phyloP scores from a whole-genome alignment of 2,329 filamentous ascomycete genomes.

The Geosmithia flava region DNA sequence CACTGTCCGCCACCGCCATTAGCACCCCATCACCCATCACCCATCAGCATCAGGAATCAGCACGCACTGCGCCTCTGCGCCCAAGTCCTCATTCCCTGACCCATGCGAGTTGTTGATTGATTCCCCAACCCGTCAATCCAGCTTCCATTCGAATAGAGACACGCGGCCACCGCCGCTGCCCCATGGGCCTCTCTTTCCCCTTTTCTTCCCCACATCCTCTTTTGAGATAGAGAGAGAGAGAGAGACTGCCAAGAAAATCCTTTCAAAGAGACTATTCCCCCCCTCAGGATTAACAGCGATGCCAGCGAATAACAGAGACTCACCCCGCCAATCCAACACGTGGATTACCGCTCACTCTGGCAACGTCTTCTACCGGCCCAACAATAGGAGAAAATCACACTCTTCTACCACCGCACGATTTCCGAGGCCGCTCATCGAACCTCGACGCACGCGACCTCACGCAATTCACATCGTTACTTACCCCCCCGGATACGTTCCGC shows the following conservation, averaged over 20 bases:
- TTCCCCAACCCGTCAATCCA: not conserved
- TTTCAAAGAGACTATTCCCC: not conserved
- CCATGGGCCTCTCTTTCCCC: not conserved
- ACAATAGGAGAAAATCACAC: constrained; percentile 1
- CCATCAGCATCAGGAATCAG: not conserved
- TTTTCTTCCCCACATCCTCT: not conserved
- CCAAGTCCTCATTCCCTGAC: not conserved
- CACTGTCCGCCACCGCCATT: too few species aligned
- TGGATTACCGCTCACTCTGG: constrained; percentile 11
- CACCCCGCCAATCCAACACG: constrained; percentile 2
- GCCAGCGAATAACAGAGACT: constrained; percentile 2
- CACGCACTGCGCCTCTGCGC: not conserved
- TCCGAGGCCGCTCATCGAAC: constrained; percentile 24
- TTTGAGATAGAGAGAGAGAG: not conserved
- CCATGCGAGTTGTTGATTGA: not conserved
- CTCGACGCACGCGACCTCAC: constrained; percentile 24
- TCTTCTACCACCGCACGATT: constrained; percentile 8
- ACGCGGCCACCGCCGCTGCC: not conserved
- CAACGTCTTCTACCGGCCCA: constrained; percentile 16
- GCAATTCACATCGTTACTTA: constrained; percentile 29
- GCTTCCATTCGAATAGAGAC: not conserved
- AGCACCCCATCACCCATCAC: not conserved
- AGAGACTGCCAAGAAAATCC: not conserved
- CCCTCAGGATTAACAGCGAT: constrained; percentile 1
- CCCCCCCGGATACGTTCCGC: constrained; percentile 29